Conservation (phyloP, 129 eudicot species). For the Flaveria bidentis region DNA sequence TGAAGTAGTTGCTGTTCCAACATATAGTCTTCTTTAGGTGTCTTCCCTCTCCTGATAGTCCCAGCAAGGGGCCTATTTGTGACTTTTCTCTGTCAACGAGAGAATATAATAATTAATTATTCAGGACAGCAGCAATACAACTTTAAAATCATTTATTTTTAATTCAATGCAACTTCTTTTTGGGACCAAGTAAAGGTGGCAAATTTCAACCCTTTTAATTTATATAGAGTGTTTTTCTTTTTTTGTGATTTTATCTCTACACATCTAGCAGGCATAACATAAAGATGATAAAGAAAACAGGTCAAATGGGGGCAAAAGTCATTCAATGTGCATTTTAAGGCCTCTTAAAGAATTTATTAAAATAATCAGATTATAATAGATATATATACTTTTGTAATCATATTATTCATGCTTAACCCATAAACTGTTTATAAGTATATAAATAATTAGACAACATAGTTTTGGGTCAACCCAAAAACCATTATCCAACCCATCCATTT, state of each 20-base stretch:
- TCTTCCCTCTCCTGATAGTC: slow-evolving; percentile 92
- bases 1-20: slow-evolving; percentile 85
- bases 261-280: not conserved
- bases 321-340: not conserved
- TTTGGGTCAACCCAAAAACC: not conserved
- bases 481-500: not conserved
- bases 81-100: slow-evolving; percentile 60
- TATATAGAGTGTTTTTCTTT: not conserved
- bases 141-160: not conserved
- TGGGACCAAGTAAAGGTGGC: not conserved
- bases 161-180: slow-evolving; percentile 1
- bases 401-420: not conserved
- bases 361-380: not conserved
- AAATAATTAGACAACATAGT: not conserved
- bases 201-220: not conserved
- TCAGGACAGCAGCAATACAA: not conserved
- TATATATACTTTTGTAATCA: not conserved
- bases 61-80: slow-evolving; percentile 98
- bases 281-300: not conserved
- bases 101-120: slow-evolving; percentile 15
- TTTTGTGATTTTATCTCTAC: not conserved
- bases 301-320: not conserved
- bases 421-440: not conserved
- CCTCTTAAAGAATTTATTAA: not conserved
- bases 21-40: slow-evolving; percentile 86